Evolutionary conservation across 805 yeast genomes (phyloP).

Genomic region (Saccharomycopsis olivae): DNA sequence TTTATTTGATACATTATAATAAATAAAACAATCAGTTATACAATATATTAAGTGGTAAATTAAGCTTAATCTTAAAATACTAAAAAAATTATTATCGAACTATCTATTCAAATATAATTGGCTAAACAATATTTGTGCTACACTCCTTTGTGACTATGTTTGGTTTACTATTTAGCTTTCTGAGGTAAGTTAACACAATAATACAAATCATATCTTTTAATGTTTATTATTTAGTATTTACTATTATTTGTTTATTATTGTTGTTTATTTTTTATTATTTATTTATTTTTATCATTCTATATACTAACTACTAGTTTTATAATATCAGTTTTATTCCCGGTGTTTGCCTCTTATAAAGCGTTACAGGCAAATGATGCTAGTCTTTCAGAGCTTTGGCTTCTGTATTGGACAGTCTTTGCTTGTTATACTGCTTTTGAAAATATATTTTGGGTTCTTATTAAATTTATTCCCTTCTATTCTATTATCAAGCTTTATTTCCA

Average conservation of each 20-base stretch:
- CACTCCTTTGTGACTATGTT: too few relatives aligned
- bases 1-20: too few relatives aligned
- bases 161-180: not conserved
- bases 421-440: conserved; percentile 28
- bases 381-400: conserved; percentile 35
- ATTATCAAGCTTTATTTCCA: conserved; percentile 37
- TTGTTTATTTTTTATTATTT: too few relatives aligned
- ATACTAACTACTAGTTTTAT: conserved; percentile 8
- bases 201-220: too few relatives aligned
- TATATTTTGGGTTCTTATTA: conserved; percentile 28
- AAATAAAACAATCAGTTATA: too few relatives aligned
- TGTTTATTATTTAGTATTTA: not conserved
- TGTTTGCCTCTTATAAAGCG: conserved; percentile 50
- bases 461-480: conserved; percentile 45
- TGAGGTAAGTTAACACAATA: not conserved
- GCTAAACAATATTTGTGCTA: too few relatives aligned
- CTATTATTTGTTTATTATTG: not conserved
- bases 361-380: conserved; percentile 32
- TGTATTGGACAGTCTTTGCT: conserved; percentile 60
- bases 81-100: too few relatives aligned
- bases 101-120: too few relatives aligned
- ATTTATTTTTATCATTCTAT: too few relatives aligned
- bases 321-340: conserved; percentile 44
- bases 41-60: too few relatives aligned
- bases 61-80: too few relatives aligned